Evolutionary conservation across 1,284 basidiomycete species (phyloP).

Genomic region (Papiliotrema fonsecae): DNA sequence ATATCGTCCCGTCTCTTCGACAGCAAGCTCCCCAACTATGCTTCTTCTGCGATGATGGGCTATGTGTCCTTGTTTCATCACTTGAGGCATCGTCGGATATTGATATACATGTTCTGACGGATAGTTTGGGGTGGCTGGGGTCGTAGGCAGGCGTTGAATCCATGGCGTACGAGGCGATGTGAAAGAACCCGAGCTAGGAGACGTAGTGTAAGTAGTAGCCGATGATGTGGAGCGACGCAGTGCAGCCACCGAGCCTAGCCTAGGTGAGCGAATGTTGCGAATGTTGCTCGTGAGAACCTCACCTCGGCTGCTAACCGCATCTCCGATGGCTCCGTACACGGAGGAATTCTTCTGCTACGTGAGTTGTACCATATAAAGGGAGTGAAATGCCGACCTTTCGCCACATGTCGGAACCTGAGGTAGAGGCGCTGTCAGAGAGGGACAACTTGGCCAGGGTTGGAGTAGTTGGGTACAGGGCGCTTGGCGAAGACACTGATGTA

Average conservation of each 20-base stretch:
- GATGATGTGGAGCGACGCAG: not conserved
- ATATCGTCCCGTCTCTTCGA: no score
- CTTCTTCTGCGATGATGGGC: no score
- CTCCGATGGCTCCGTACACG: not conserved
- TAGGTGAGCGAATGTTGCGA: not conserved
- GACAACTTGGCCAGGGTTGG: not conserved
- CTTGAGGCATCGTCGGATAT: no score
- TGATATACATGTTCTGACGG: no score
- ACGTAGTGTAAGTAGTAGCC: not conserved
- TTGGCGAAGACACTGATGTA: not conserved
- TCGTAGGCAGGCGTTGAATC: not conserved
- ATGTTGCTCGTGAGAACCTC: not conserved
- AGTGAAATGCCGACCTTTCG: no score
- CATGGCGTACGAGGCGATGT: not conserved
- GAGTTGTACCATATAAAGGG: no score
- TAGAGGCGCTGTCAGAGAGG: not conserved
- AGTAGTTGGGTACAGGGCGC: not conserved
- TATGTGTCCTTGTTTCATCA: no score
- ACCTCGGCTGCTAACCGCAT: not conserved
- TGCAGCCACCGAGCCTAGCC: not conserved
- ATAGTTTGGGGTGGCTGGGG: not conserved
- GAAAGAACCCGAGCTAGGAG: not conserved
- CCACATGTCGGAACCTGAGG: no score
- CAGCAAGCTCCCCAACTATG: no score
- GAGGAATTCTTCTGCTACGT: not conserved